Percentiles rank a stretch among this genome's conserved stretches.
These are phyloP conservation scores for Hemileccinum rubropunctum DNA, from an alignment of 768 basidiomycete species.

Conservation along the genomic window DNA sequence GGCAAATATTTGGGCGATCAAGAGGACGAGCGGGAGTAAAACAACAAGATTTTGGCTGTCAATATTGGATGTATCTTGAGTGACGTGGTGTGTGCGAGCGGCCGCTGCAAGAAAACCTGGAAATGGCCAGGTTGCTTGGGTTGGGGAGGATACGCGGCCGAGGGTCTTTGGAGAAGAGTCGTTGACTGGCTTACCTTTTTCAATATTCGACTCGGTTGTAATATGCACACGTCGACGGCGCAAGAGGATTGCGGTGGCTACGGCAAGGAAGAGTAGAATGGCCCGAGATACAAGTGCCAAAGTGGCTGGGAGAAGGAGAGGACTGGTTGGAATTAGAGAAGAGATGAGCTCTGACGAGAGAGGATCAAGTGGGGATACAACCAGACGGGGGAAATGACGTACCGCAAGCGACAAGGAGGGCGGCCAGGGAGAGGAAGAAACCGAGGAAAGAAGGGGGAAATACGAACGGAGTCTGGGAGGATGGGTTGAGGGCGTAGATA, in stretches of 20 bases:
- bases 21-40: constrained; percentile 12
- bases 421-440: constrained; percentile 16
- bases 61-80: neutral
- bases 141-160: constrained; percentile 29
- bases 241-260: constrained; percentile 6
- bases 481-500: constrained; percentile 21
- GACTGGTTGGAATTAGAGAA: constrained; percentile 23
- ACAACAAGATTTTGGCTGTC: neutral
- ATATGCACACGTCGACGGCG: neutral
- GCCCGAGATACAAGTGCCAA: constrained; percentile 24
- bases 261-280: constrained; percentile 18
- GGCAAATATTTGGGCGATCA: constrained; percentile 22
- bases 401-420: constrained; percentile 28
- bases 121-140: constrained; percentile 32
- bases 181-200: constrained; percentile 11
- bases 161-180: constrained; percentile 4
- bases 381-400: constrained; percentile 2
- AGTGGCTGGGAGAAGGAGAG: constrained; percentile 22
- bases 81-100: neutral
- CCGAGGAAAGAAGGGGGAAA: constrained; percentile 12
- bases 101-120: constrained; percentile 25
- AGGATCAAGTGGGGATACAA: neutral
- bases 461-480: neutral
- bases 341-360: constrained; percentile 22
- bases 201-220: constrained; percentile 1